These are phyloP conservation scores for Rhizophora apiculata DNA, from an alignment of 345 rosid genomes.

Conservation along the genomic window DNA sequence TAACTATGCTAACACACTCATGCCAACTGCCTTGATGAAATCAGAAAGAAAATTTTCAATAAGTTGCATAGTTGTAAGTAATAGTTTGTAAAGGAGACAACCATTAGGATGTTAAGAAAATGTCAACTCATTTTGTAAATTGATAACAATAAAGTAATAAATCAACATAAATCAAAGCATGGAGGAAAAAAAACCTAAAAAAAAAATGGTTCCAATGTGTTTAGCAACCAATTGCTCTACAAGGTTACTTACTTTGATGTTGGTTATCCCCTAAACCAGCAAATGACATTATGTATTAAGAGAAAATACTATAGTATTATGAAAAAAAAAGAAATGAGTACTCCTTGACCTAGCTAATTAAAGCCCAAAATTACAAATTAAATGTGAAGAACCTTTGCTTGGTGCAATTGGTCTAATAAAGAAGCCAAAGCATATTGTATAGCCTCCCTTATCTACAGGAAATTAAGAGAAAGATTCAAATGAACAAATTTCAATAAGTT, in stretches of 20 bases:
- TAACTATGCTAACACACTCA: constrained; percentile 72
- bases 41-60: constrained; percentile 66
- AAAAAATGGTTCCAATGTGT: constrained; percentile 49
- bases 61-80: constrained; percentile 32
- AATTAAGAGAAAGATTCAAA: constrained; percentile 10
- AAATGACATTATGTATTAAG: neutral
- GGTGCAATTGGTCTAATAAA: constrained; percentile 69
- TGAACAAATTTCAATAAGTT: neutral
- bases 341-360: too few relatives aligned
- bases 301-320: constrained; percentile 7
- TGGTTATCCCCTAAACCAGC: constrained; percentile 53
- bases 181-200: constrained; percentile 11
- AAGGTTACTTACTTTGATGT: constrained; percentile 47
- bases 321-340: too few relatives aligned
- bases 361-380: too few relatives aligned
- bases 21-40: constrained; percentile 59
- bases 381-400: constrained; percentile 57
- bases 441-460: constrained; percentile 69
- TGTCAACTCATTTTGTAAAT: constrained; percentile 19
- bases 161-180: neutral
- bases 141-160: neutral
- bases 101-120: constrained; percentile 19
- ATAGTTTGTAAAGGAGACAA: constrained; percentile 2
- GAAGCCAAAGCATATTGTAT: constrained; percentile 73
- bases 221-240: constrained; percentile 66